Base-by-base conservation (phyloP, 1,284 basidiomycete genomes). In the Cutaneotrichosporon sp. region DNA sequence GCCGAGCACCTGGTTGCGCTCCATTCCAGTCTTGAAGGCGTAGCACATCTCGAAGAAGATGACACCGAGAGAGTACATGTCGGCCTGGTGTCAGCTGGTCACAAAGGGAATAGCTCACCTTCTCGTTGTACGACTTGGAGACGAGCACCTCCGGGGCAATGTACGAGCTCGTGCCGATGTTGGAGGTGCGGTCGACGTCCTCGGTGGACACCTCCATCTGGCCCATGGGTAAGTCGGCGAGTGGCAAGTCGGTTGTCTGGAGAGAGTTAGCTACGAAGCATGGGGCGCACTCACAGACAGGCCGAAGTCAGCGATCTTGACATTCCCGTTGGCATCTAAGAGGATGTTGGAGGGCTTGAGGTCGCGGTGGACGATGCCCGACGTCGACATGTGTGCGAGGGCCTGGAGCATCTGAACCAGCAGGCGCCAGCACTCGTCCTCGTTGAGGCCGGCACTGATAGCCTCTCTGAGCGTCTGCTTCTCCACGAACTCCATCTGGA, bases 41-140 rank as follows among this genome's bases (percentile, higher is more conserved):
- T 89, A 92, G 74, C 94, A 93, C 93, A 97, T 97, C 81, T 98
- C 95, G 73, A 98, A 98, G 79, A 97, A 95, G 29, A 97, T 94
- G 70, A 98, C 89, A 36, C 91, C 95, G 6, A 97, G 85, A 72
- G 92, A 95, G 75, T 97, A 98, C 84, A 98, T 89, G 75, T 98
- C 95, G 4, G 94, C 94, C 74, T 97, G 59, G 47, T 3, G 43
- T 56, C 31, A 56, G 54, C 31, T 31, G 13, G 9, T 14, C 9
- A 22, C 25, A 22, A 31, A 34, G 5, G 6, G 2, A 9, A 3
- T 31, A 20, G 52, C 60, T 49, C 14, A 71, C 70, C 65, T 77
- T 78, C 47, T 75, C 74, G 16, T 87, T 74, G 56, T 76, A 88
- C 58, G 74, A 72, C 34, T 67, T 62, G 33, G 70, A 79, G 18